phyloP scores from a whole-genome alignment of 306 rosid genomes.

The Mucuna pruriens region DNA sequence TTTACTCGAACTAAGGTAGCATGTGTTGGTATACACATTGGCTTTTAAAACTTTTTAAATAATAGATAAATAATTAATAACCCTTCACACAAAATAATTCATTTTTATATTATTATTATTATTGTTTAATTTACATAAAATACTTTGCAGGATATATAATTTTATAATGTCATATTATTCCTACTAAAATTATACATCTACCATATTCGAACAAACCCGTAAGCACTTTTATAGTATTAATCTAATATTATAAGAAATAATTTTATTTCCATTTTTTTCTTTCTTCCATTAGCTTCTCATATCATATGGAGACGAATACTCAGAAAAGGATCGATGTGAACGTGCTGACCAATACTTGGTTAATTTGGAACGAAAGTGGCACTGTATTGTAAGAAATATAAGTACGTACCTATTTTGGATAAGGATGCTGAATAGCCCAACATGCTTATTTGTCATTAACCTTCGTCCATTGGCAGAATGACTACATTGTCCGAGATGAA shows the following conservation, averaged over 20 bases:
- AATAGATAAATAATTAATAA: not conserved
- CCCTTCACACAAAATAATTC: not conserved
- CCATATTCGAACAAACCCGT: not conserved
- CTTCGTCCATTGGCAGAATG: not conserved
- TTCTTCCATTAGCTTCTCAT: not conserved
- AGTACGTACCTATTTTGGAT: not conserved
- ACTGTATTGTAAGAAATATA: not conserved
- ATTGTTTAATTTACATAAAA: not conserved
- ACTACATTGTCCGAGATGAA: no score
- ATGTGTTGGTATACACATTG: not conserved
- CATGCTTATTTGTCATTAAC: conserved; percentile 14
- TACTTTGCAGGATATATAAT: not conserved
- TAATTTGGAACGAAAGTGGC: not conserved
- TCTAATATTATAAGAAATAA: not conserved
- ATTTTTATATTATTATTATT: not conserved
- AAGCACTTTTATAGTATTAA: not conserved
- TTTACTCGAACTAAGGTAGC: no score
- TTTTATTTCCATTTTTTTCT: not conserved
- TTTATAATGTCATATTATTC: not conserved
- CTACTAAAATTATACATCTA: not conserved
- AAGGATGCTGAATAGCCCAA: conserved; percentile 17
- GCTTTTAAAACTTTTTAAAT: not conserved
- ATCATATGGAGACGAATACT: not conserved
- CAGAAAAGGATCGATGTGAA: conserved; percentile 27
- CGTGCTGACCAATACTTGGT: conserved; percentile 13